Percentiles rank a stretch among this genome's conserved stretches.
Conservation (phyloP, 768 basidiomycete genomes). For the Chalciporus chontae region DNA sequence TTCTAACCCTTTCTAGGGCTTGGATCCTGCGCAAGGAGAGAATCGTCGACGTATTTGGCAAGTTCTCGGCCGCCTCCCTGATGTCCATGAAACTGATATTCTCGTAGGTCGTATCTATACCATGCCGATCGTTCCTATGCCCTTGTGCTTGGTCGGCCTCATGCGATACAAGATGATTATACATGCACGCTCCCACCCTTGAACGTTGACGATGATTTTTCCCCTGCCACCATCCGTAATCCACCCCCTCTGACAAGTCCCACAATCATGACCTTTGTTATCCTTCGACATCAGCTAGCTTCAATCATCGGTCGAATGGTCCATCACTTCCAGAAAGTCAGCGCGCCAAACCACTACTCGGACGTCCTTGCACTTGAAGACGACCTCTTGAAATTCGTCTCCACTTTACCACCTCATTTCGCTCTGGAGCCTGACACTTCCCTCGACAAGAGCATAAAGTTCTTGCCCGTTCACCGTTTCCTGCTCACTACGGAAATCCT, state of each 20-base stretch:
- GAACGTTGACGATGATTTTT: slow-evolving; percentile 65
- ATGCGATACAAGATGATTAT: slow-evolving; percentile 86
- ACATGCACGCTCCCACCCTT: slow-evolving; percentile 76
- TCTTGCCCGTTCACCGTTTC: slow-evolving; percentile 81
- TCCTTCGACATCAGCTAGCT: slow-evolving; percentile 79
- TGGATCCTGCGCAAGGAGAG: slow-evolving; percentile 76
- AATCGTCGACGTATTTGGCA: slow-evolving; percentile 90
- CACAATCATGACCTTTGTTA: slow-evolving; percentile 84
- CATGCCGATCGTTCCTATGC: slow-evolving; percentile 94
- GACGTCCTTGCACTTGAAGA: slow-evolving; percentile 83
- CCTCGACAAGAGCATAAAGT: slow-evolving; percentile 61
- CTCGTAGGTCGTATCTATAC: slow-evolving; percentile 77
- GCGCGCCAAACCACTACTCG: slow-evolving; percentile 71
- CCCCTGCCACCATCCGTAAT: slow-evolving; percentile 42
- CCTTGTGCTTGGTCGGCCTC: slow-evolving; percentile 85
- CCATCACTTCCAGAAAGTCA: slow-evolving; percentile 88
- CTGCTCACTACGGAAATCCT: slow-evolving; percentile 87
- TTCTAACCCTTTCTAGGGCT: slow-evolving; percentile 42
- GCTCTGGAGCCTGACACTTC: slow-evolving; percentile 72
- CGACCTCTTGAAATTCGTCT: slow-evolving; percentile 74
- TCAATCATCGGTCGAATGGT: slow-evolving; percentile 86
- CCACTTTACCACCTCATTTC: slow-evolving; percentile 75
- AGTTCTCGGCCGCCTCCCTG: not conserved
- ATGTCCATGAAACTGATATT: slow-evolving; percentile 4
- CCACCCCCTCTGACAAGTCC: slow-evolving; percentile 63